phyloP scores from a whole-genome alignment of 495 filamentous ascomycete genomes.

The Extremus antarcticus region DNA sequence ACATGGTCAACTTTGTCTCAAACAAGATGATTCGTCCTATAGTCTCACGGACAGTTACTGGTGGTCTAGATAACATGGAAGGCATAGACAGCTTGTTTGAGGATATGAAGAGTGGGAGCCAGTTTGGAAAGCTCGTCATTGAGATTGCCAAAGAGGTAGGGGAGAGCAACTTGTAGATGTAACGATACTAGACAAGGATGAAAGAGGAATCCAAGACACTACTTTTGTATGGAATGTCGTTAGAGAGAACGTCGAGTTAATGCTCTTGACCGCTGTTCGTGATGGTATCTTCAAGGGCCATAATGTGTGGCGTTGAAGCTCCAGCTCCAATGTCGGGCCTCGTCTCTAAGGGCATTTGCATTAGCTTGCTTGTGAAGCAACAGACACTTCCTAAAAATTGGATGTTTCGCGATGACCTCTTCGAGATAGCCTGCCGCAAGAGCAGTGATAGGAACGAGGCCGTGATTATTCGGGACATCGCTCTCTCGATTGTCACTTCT shows the following conservation, averaged over 20 bases:
- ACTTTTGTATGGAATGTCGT: too few species aligned
- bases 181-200: too few species aligned
- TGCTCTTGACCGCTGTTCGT: too few species aligned
- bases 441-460: constrained; percentile 11
- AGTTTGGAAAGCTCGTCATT: constrained; percentile 36
- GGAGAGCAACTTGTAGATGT: constrained; percentile 1
- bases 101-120: constrained; percentile 33
- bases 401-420: too few species aligned
- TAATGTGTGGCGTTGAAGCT: too few species aligned
- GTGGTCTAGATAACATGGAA: constrained; percentile 27
- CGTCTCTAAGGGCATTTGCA: too few species aligned
- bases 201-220: too few species aligned
- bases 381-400: too few species aligned
- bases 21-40: constrained; percentile 29
- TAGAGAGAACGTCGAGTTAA: too few species aligned
- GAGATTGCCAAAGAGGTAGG: constrained; percentile 21
- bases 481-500: constrained; percentile 17
- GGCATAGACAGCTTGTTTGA: constrained; percentile 33
- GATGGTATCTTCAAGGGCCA: too few species aligned
- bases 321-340: too few species aligned
- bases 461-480: constrained; percentile 20
- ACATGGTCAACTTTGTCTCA: constrained; percentile 33
- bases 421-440: constrained; percentile 10
- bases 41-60: constrained; percentile 23
- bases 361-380: too few species aligned